phyloP scores from a whole-genome alignment of 2,329 filamentous ascomycete genomes.

The Harringtonia aguacate region DNA sequence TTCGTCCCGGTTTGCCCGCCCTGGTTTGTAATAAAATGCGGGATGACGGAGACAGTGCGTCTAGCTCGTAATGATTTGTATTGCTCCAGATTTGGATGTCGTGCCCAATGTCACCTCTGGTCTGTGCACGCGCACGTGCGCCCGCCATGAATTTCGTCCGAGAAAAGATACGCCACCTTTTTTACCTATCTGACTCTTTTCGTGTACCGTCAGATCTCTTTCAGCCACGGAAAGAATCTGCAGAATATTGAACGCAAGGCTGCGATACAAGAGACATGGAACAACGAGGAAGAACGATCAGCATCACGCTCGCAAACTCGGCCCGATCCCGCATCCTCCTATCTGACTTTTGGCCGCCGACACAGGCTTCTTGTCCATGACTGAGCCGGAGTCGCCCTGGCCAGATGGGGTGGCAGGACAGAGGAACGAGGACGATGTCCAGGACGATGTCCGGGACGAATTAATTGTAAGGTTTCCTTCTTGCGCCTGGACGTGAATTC shows the following conservation, averaged over 20 bases:
- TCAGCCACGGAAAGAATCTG: too few relatives aligned
- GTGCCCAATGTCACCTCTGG: too few relatives aligned
- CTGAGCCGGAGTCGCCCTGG: not conserved
- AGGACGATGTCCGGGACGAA: conserved; percentile 1
- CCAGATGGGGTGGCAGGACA: not conserved
- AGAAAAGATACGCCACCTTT: too few relatives aligned
- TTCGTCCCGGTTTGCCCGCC: too few relatives aligned
- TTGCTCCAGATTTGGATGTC: too few relatives aligned
- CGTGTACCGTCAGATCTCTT: too few relatives aligned
- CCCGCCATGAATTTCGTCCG: too few relatives aligned
- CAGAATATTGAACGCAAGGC: not conserved
- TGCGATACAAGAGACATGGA: not conserved
- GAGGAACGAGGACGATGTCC: not conserved
- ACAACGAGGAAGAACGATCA: not conserved
- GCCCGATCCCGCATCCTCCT: not conserved
- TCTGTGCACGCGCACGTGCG: too few relatives aligned
- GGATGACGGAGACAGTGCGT: too few relatives aligned
- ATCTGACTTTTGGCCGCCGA: not conserved
- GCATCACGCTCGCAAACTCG: not conserved
- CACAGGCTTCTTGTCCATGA: not conserved
- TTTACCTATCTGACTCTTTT: not conserved
- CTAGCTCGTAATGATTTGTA: too few relatives aligned
- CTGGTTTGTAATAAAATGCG: too few relatives aligned
- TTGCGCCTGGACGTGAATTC: not conserved
- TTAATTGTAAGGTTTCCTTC: not conserved